Percentiles rank a stretch among this genome's conserved stretches.
Conservation (phyloP, 2,329 filamentous ascomycete species). For the Elsinoe fawcettii region DNA sequence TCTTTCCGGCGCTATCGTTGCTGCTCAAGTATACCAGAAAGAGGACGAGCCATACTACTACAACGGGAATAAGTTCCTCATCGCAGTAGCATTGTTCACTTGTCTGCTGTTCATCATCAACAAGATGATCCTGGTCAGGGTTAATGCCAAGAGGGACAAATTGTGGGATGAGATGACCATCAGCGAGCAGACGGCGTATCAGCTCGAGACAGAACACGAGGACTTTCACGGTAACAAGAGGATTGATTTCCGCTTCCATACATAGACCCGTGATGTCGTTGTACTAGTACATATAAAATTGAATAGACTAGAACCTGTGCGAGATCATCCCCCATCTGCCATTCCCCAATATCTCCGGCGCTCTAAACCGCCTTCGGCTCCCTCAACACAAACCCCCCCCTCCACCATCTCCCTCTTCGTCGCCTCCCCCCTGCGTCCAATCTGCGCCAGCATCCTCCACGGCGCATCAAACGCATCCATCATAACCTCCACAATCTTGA, state of each 20-base stretch:
- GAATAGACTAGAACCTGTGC: too few species aligned
- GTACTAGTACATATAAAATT: too few species aligned
- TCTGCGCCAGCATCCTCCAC: conserved; percentile 30
- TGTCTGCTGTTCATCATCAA: conserved; percentile 45
- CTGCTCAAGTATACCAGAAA: conserved; percentile 41
- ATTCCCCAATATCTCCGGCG: not conserved
- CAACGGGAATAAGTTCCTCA: conserved; percentile 50
- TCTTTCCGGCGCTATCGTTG: conserved; percentile 38
- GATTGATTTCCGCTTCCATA: conserved; percentile 12
- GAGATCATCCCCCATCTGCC: not conserved
- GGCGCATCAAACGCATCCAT: conserved; percentile 35
- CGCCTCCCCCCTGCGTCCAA: conserved; percentile 31
- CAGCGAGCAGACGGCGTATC: conserved; percentile 41
- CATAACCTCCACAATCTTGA: conserved; percentile 38
- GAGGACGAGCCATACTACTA: conserved; percentile 51
- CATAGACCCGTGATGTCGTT: not conserved
- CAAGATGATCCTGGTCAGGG: conserved; percentile 36
- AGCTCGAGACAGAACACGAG: conserved; percentile 30
- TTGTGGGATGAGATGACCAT: conserved; percentile 41
- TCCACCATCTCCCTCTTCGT: conserved; percentile 31
- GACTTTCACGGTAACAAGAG: conserved; percentile 14
- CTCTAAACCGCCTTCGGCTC: conserved; percentile 6
- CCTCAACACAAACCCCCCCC: conserved; percentile 32
- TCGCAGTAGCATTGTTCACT: conserved; percentile 45
- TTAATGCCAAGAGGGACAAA: conserved; percentile 45